Conservation (phyloP, 2,329 filamentous ascomycete genomes). For the Teratosphaeria pseudoeucalypti region DNA sequence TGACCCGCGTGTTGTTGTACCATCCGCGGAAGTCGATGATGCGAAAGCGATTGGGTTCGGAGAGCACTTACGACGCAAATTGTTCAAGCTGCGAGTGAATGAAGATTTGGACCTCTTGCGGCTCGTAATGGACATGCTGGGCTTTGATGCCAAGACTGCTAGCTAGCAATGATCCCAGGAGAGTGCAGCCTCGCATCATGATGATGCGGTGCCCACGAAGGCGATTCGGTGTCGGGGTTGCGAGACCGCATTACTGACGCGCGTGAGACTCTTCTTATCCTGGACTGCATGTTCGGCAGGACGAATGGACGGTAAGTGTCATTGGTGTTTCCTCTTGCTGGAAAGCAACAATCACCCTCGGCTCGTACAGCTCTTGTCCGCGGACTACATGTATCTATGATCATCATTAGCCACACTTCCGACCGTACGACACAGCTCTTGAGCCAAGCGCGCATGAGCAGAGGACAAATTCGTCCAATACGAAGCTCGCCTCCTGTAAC, state of each 20-base stretch:
- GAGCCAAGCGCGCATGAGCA: not conserved
- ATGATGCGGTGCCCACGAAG: not conserved
- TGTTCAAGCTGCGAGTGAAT: not conserved
- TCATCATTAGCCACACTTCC: not conserved
- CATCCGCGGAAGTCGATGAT: not conserved
- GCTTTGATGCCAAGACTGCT: not conserved
- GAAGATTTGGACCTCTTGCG: not conserved
- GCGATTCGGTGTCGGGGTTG: not conserved
- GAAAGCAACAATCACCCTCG: not conserved
- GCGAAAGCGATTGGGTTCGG: not conserved
- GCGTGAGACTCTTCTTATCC: not conserved
- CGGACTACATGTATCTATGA: not conserved
- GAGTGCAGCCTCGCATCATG: not conserved
- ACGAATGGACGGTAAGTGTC: not conserved
- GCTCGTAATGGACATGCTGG: slow-evolving; percentile 3
- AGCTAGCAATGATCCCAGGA: not conserved
- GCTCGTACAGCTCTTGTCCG: not conserved
- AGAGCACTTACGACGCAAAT: not conserved
- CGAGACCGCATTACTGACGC: not conserved
- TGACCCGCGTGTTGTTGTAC: not conserved
- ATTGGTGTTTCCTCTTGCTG: not conserved
- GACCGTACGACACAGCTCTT: not conserved
- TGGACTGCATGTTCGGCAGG: not conserved
- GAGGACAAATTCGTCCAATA: not conserved
- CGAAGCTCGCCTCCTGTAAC: not conserved